phyloP scores from a whole-genome alignment of 108 stramenopile genomes.

The Bacterosira constricta region DNA sequence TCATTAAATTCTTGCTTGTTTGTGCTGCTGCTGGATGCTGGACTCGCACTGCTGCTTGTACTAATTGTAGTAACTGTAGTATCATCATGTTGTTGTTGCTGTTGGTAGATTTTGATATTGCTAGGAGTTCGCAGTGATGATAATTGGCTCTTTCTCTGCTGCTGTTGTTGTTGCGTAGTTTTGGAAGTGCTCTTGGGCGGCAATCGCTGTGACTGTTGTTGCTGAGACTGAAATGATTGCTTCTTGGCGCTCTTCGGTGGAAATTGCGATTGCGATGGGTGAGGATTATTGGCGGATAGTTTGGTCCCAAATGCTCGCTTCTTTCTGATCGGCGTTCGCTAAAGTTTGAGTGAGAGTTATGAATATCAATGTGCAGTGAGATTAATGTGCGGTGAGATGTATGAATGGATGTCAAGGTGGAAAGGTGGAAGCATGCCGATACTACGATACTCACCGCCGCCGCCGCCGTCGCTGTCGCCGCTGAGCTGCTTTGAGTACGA shows the following conservation, averaged over 20 bases:
- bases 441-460: not conserved
- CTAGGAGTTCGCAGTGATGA: too few species aligned
- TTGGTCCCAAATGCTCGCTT: conserved; percentile 21
- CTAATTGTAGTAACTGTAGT: not conserved
- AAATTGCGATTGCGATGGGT: not conserved
- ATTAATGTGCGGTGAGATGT: not conserved
- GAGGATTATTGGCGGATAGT: conserved; percentile 24
- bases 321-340: not conserved
- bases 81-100: conserved; percentile 1
- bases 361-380: not conserved
- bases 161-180: not conserved
- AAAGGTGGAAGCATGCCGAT: not conserved
- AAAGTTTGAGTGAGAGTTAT: not conserved
- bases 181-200: too few species aligned
- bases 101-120: not conserved
- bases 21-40: not conserved
- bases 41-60: not conserved
- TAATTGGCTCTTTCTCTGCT: too few species aligned
- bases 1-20: conserved; percentile 1
- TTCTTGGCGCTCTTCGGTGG: not conserved
- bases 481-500: not conserved
- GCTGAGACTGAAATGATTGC: not conserved
- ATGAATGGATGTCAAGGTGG: not conserved
- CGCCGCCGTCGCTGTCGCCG: not conserved
- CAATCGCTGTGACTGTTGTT: too few species aligned